Conservation (phyloP, 148 eudicot genomes). For the Mesembryanthemum crystallinum region DNA sequence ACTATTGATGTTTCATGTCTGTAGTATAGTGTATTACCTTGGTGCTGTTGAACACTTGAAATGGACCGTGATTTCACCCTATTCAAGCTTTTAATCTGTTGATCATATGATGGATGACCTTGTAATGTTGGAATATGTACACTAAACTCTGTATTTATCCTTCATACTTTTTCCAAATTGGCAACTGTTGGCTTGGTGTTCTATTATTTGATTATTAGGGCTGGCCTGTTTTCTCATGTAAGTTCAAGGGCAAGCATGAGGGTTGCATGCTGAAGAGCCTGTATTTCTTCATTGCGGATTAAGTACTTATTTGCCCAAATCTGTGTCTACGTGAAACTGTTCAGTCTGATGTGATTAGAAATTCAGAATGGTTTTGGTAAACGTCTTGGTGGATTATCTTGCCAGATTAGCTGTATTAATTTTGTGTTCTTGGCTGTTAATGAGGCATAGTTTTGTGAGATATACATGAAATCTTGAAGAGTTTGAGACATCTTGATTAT, state of each 20-base stretch:
- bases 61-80: conserved; percentile 2
- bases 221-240: conserved; percentile 18
- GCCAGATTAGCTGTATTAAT: not conserved
- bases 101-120: conserved; percentile 12
- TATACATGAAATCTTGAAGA: conserved; percentile 23
- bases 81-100: not conserved
- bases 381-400: not conserved
- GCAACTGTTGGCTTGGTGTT: conserved; percentile 5
- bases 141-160: conserved; percentile 29
- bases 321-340: not conserved
- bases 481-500: not conserved
- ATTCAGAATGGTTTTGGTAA: not conserved
- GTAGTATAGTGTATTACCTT: conserved; percentile 4
- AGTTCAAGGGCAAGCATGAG: conserved; percentile 2
- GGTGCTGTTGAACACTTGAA: conserved; percentile 12
- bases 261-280: not conserved
- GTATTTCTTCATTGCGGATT: not conserved
- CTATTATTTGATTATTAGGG: conserved; percentile 27
- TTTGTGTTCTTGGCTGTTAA: conserved; percentile 1
- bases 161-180: conserved; percentile 12
- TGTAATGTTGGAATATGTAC: not conserved
- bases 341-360: not conserved
- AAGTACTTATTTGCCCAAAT: not conserved
- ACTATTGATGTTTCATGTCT: conserved; percentile 12
- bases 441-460: conserved; percentile 2